Evolutionary conservation across 352 stramenopile species (phyloP), one percentile per base, ranked within the genome.

Genomic region (Pythium phragmitis): DNA sequence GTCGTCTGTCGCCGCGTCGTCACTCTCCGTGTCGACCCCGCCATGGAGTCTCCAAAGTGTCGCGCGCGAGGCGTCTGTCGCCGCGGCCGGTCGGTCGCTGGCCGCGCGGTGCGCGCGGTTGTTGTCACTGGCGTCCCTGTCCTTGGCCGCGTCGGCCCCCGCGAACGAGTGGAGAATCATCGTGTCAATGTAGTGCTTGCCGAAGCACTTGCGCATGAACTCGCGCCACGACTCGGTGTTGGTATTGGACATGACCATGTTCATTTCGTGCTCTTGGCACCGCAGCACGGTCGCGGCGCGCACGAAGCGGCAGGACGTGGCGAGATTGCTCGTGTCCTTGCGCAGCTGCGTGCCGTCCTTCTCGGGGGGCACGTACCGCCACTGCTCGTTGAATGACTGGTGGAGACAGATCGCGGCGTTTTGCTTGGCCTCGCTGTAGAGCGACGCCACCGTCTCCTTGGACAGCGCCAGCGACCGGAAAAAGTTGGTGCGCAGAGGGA

Each of bases 271-370:
- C 53, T 88, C 76, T 52, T 88, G 80, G 65, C 82, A 91, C 16
- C 81, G 82, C 53, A 93, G 72, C 52, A 90, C 80, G 7, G 82
- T 83, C 26, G 82, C 76, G 50, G 80, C 77, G 47, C 84, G 84
- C 48, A 93, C 79, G 52, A 87, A 73, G 30, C 80, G 79, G 49
- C 75, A 88, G 21, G 80, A 90, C 26, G 74, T 74, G 11, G 77
- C 69, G 65, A 93, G 72, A 65, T 93, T 90, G 66, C 72, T 87
- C 45, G 84, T 93, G 69, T 93, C 84, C 67, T 93, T 93, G 57
- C 84, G 79, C 50, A 91, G 81, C 73, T 91, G 82, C 43, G 80
- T 86, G 48, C 84, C 84, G 52, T 93, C 82, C 50, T 89, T 91
- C 69, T 91, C 84, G 7, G 80, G 82, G 33, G 84, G 84, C 19